phyloP scores from a whole-genome alignment of 2,329 filamentous ascomycete species.

The Lasiodiplodia hormozganensis region DNA sequence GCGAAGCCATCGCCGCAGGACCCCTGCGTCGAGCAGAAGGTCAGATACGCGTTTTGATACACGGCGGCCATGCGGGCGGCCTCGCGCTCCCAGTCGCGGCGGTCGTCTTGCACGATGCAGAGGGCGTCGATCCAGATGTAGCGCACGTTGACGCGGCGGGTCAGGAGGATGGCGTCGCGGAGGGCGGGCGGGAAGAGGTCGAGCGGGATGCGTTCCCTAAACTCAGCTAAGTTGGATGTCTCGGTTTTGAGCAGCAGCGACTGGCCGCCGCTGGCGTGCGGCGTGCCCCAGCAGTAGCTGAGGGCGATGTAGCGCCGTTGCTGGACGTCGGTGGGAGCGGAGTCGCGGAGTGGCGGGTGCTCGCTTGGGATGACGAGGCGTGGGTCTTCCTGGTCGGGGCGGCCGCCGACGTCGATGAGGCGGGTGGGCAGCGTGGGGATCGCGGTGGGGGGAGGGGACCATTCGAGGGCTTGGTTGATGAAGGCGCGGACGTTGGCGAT shows the following conservation, averaged over 20 bases:
- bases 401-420: background rate
- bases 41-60: constrained; percentile 13
- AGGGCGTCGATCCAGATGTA: constrained; percentile 33
- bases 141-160: background rate
- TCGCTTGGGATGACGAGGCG: background rate
- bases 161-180: constrained; percentile 25
- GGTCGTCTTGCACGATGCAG: constrained; percentile 31
- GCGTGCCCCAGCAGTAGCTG: constrained; percentile 18
- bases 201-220: background rate
- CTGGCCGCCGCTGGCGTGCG: background rate
- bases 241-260: background rate
- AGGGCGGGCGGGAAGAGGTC: background rate
- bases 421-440: background rate
- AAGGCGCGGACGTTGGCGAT: background rate
- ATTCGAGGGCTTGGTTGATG: background rate
- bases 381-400: background rate
- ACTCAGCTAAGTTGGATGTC: background rate
- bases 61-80: constrained; percentile 14
- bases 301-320: constrained; percentile 4
- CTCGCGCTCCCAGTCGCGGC: constrained; percentile 19
- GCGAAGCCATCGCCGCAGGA: background rate
- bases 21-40: background rate
- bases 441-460: background rate
- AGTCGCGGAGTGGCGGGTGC: background rate
- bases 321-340: background rate